Base-by-base conservation (phyloP, 495 filamentous ascomycete genomes). In the Pseudomonodictys pantanalensis region DNA sequence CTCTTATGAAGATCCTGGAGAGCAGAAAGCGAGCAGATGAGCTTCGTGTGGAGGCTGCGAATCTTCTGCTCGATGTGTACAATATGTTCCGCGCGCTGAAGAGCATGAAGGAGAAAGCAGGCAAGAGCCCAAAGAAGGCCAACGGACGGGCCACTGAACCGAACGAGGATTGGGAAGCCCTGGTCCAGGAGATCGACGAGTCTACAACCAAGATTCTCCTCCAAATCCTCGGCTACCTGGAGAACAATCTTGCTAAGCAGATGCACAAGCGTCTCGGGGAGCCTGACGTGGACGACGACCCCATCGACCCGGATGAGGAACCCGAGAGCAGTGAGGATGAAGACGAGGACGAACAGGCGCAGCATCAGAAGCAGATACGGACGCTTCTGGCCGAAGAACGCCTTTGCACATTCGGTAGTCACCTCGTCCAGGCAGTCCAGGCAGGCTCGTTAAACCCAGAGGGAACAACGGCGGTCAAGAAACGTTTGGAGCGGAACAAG, bases 391-490 rank as follows among this genome's bases (percentile, higher is more conserved):
- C 89, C 1, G 92, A 97, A 69, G 83, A 92, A 65, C 81, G 84
- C 17, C 78, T 97, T 0, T 97, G 92, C 73, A 87, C 90, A 64
- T 76, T 96, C 2, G 83, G 91, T 4, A 86, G 87, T 35, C 91
- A 91, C 64, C 79, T 93, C 30, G 89, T 96, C 8, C 77, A 95
- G 22, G 85, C 86, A 0, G 82, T 95, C 23, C 76, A 89, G 4
- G 90, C 83, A 8, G 82, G 84, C 35, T 81, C 88, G 17, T 69
- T 96, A 42, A 90, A 96, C n/a, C n/a, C 59, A 74, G 45, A 2
- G 35, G 44, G 29, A 45, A 47, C 26, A 32, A 72, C 1, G 82
- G 80, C 1, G 72, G 77, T 22, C 70, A 79, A 28, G 79, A 76
- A 91, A 22, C 77, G 79, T 48, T 57, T 73, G 24, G 69, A 74